Conservation (phyloP, 2,329 filamentous ascomycete species). For the Fusarium sp. region DNA sequence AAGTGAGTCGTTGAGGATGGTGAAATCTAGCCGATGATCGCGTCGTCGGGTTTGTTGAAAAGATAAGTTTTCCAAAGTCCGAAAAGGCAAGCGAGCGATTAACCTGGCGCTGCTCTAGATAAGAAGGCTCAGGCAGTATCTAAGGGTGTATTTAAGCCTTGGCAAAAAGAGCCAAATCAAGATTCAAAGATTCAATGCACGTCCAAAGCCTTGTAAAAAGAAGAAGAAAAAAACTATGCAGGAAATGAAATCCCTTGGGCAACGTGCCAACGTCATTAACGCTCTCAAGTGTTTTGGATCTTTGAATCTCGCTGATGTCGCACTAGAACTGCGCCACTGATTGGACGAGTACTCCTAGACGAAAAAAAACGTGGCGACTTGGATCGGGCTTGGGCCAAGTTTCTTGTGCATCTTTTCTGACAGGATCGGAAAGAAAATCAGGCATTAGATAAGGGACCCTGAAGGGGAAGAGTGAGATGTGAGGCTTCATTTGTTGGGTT, state of each 20-base stretch:
- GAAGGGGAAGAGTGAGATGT: neutral
- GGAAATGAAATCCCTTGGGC: neutral
- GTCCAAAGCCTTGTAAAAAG: neutral
- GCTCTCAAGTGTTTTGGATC: constrained; percentile 31
- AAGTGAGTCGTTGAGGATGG: neutral
- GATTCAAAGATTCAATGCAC: neutral
- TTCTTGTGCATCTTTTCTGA: constrained; percentile 2
- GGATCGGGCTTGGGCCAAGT: neutral
- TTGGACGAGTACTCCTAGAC: constrained; percentile 24
- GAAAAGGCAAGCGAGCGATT: neutral
- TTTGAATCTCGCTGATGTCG: constrained; percentile 21
- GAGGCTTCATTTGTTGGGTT: neutral
- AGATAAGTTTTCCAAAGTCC: constrained; percentile 28
- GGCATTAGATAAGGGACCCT: neutral
- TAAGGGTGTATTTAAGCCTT: neutral
- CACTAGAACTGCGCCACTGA: constrained; percentile 29
- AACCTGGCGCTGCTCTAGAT: neutral
- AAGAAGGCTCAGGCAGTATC: neutral
- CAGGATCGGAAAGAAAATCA: neutral
- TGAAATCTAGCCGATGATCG: constrained; percentile 12
- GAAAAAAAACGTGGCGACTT: constrained; percentile 6
- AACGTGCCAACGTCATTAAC: constrained; percentile 37
- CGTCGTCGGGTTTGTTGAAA: constrained; percentile 16
- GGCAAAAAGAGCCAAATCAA: neutral
- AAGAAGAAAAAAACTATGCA: neutral